Conservation (phyloP, 495 filamentous ascomycete genomes). For the Staphylotrichum tortipilum region DNA sequence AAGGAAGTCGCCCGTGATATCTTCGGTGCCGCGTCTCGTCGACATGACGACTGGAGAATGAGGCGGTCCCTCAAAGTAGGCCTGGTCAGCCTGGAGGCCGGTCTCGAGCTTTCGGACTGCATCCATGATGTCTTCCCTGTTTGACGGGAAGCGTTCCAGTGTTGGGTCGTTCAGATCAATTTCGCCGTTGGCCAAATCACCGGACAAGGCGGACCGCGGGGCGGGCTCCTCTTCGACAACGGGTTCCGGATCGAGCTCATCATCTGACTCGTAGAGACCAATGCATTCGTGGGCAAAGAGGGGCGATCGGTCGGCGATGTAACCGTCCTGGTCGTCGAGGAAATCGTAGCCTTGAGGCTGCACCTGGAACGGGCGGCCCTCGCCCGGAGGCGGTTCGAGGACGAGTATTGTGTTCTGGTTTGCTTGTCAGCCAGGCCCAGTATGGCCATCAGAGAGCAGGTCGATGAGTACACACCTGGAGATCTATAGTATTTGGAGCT, state of each 20-base stretch:
- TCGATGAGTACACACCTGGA: constrained; percentile 20
- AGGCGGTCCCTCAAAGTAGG: constrained; percentile 28
- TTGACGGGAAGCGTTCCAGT: constrained; percentile 43
- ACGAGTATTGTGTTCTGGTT: constrained; percentile 5
- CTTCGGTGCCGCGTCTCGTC: constrained; percentile 17
- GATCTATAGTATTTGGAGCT: no score
- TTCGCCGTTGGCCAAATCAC: constrained; percentile 14
- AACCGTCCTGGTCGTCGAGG: constrained; percentile 13
- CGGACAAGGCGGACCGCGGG: neutral
- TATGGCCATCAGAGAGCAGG: constrained; percentile 12
- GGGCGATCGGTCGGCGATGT: constrained; percentile 25
- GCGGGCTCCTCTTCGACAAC: constrained; percentile 10
- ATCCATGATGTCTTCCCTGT: constrained; percentile 38
- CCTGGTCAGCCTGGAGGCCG: constrained; percentile 38
- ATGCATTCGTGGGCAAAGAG: constrained; percentile 41
- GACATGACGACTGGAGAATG: constrained; percentile 27
- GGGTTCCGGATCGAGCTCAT: constrained; percentile 3
- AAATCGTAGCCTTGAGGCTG: neutral
- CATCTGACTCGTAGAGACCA: constrained; percentile 19
- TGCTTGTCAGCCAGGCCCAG: constrained; percentile 4
- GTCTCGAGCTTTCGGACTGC: constrained; percentile 37
- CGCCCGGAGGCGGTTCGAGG: constrained; percentile 9
- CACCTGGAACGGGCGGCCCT: neutral
- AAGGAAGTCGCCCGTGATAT: constrained; percentile 15
- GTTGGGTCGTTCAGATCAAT: constrained; percentile 43